Percentiles rank a stretch among this genome's conserved stretches.
Conservation (phyloP, 441 rosid species). For the Capsella rubella region DNA sequence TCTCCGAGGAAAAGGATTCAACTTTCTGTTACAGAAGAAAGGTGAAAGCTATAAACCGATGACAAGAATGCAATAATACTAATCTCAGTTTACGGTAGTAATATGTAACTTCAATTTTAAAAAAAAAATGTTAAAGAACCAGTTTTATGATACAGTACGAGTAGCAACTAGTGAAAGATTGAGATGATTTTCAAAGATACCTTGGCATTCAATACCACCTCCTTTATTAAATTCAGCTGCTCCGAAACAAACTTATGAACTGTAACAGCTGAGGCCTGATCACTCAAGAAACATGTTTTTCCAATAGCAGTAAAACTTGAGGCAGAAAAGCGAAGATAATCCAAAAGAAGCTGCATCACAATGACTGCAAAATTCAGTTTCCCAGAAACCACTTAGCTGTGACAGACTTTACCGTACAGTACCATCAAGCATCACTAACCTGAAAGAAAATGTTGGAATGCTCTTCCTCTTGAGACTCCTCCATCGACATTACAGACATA, state of each 20-base stretch:
- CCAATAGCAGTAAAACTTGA: constrained; percentile 58
- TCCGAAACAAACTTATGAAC: constrained; percentile 66
- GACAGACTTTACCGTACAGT: neutral
- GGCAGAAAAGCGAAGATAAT: constrained; percentile 62
- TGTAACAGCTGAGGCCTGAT: constrained; percentile 45
- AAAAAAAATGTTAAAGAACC: constrained; percentile 9
- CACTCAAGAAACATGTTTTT: constrained; percentile 47
- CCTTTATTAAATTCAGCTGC: constrained; percentile 67
- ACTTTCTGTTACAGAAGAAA: constrained; percentile 57
- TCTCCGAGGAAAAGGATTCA: constrained; percentile 59
- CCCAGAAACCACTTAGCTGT: neutral
- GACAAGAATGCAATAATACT: constrained; percentile 18
- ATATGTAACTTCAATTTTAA: neutral
- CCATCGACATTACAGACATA: constrained; percentile 82
- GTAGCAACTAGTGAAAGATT: constrained; percentile 15
- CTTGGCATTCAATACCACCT: constrained; percentile 59
- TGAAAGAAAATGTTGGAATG: constrained; percentile 70
- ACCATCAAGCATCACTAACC: constrained; percentile 48
- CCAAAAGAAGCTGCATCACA: constrained; percentile 73
- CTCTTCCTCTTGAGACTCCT: constrained; percentile 90
- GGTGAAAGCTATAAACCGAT: constrained; percentile 19
- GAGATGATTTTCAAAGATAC: constrained; percentile 46
- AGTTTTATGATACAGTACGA: neutral
- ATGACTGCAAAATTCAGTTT: constrained; percentile 19
- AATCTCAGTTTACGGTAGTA: constrained; percentile 12